Evolutionary conservation across 257 asterid species (phyloP).

Genomic region (Nicotiana obtusifolia): DNA sequence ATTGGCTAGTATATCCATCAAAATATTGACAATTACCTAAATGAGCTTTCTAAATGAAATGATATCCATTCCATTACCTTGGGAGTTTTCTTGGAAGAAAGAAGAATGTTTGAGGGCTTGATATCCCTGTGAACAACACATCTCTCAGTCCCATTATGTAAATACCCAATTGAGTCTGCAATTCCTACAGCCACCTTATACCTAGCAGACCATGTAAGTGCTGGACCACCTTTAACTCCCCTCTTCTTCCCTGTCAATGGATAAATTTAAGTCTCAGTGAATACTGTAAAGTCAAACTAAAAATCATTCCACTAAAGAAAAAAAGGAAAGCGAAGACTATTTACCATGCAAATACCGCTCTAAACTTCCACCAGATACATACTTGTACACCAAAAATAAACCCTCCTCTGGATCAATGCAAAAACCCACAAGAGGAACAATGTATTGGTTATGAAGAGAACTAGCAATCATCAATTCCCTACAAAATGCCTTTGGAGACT

Average conservation of each 20-base stretch:
- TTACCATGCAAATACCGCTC: conserved; percentile 76
- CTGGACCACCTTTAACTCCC: conserved; percentile 46
- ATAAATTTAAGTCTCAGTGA: conserved; percentile 3
- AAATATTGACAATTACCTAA: neutral
- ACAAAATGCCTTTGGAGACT: conserved; percentile 82
- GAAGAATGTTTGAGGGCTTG: conserved; percentile 91
- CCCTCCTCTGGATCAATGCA: conserved; percentile 85
- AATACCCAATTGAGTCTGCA: conserved; percentile 70
- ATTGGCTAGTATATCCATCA: conserved; percentile 19
- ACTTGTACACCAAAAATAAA: conserved; percentile 75
- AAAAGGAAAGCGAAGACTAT: neutral
- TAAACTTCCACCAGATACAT: conserved; percentile 91
- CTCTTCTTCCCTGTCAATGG: conserved; percentile 52
- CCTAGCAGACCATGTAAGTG: conserved; percentile 64
- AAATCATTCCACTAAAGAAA: neutral
- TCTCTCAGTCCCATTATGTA: conserved; percentile 73
- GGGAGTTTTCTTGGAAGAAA: conserved; percentile 66
- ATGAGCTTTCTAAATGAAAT: neutral
- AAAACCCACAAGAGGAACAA: conserved; percentile 84
- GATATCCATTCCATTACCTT: conserved; percentile 33
- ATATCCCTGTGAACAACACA: conserved; percentile 91
- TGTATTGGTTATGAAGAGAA: conserved; percentile 58
- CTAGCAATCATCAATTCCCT: conserved; percentile 93
- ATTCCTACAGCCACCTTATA: conserved; percentile 70
- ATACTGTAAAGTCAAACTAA: neutral